phyloP scores from a whole-genome alignment of 306 rosid species.

The Bauhinia variegata region DNA sequence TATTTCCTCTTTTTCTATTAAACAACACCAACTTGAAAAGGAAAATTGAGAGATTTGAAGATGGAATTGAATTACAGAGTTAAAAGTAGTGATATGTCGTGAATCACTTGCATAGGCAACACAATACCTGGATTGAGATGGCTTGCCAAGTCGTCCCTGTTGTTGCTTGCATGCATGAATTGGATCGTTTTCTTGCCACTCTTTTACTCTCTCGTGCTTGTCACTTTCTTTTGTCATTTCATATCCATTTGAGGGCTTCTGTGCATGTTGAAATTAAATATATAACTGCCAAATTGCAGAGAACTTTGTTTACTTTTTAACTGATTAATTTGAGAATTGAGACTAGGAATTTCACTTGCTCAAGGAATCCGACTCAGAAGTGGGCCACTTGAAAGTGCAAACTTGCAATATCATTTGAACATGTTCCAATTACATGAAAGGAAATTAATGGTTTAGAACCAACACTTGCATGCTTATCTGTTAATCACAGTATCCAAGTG shows the following conservation, averaged over 20 bases:
- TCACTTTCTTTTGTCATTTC: constrained; percentile 33
- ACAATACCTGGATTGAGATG: constrained; percentile 32
- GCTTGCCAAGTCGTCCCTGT: constrained; percentile 25
- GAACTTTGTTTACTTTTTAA: not conserved
- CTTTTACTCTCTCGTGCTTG: constrained; percentile 25
- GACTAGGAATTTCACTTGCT: not conserved
- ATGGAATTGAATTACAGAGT: not conserved
- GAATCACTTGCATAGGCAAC: constrained; percentile 10
- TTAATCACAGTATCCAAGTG: not conserved
- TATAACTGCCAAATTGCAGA: not conserved
- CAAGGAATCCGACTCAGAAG: constrained; percentile 3
- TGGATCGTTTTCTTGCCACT: constrained; percentile 8
- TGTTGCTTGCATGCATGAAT: constrained; percentile 40
- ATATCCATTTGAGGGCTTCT: not conserved
- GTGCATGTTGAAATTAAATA: not conserved
- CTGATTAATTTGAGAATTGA: not conserved
- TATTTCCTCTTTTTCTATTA: not conserved
- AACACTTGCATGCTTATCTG: constrained; percentile 2
- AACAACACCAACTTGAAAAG: not conserved
- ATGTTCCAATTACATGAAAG: not conserved
- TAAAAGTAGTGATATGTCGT: constrained; percentile 19
- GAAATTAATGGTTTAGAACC: constrained; percentile 17
- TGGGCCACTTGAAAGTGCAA: not conserved
- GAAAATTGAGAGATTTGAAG: not conserved
- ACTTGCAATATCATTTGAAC: not conserved